Evolutionary conservation across 2,329 filamentous ascomycete species (phyloP).

Genomic region (Arthrinium phaeospermum): DNA sequence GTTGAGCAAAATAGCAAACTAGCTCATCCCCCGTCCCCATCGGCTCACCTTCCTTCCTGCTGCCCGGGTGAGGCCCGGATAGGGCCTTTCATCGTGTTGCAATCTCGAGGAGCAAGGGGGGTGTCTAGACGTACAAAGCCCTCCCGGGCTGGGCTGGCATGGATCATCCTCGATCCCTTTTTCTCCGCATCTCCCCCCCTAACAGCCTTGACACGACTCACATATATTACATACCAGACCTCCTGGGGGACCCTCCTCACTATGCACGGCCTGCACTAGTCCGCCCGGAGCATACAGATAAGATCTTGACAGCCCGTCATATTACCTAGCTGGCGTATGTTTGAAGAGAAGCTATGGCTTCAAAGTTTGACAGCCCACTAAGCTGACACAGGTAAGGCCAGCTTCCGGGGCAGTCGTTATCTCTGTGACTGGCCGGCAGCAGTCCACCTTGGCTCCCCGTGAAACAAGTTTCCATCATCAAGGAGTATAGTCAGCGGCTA

Average conservation of each 20-base stretch:
- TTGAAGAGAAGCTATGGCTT: background rate
- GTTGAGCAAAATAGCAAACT: background rate
- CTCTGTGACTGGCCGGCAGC: background rate
- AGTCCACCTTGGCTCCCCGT: background rate
- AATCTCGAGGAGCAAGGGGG: conserved; percentile 4
- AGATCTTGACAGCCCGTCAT: conserved; percentile 1
- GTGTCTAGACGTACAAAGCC: background rate
- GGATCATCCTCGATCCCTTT: conserved; percentile 7
- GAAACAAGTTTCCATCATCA: background rate
- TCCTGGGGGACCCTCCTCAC: background rate
- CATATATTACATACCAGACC: conserved; percentile 1
- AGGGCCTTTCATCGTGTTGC: background rate
- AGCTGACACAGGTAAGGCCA: background rate
- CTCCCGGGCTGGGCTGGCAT: background rate
- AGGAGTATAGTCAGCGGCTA: conserved; percentile 5
- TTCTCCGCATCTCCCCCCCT: conserved; percentile 8
- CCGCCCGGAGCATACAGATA: background rate
- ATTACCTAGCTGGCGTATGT: background rate
- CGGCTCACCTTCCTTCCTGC: background rate
- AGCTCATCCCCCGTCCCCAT: background rate
- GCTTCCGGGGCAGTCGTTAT: background rate
- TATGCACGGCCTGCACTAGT: background rate
- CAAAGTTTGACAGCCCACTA: background rate
- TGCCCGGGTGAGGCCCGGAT: background rate
- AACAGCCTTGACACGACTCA: conserved; percentile 8